Conservation (phyloP, 2,329 filamentous ascomycete species). For the Cladosporium sp. region DNA sequence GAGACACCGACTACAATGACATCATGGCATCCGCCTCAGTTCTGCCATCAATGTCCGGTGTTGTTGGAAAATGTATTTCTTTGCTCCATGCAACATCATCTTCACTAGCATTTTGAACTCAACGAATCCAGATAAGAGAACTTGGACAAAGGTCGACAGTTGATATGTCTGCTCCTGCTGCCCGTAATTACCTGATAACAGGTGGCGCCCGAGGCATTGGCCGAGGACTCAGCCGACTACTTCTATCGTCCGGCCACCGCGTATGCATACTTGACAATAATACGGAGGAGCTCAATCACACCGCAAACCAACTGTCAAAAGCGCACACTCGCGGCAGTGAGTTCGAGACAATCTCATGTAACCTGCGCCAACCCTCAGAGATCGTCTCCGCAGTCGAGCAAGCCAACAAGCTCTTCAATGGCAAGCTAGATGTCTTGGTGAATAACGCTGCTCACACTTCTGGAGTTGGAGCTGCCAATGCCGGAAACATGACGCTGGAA, state of each 20-base stretch:
- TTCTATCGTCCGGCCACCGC: slow-evolving; percentile 37
- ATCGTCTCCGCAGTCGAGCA: slow-evolving; percentile 28
- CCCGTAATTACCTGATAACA: slow-evolving; percentile 34
- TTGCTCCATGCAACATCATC: no score
- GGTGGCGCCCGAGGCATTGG: slow-evolving; percentile 37
- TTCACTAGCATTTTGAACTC: no score
- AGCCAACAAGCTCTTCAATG: slow-evolving; percentile 33
- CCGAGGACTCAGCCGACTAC: slow-evolving; percentile 34
- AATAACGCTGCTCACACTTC: slow-evolving; percentile 42
- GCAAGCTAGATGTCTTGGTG: slow-evolving; percentile 38
- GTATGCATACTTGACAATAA: slow-evolving; percentile 41
- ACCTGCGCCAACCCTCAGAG: slow-evolving; percentile 26
- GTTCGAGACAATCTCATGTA: slow-evolving; percentile 22
- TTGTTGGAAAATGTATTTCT: neutral
- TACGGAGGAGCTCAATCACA: slow-evolving; percentile 36
- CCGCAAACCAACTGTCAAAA: slow-evolving; percentile 24
- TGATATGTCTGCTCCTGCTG: slow-evolving; percentile 2
- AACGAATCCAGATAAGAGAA: no score
- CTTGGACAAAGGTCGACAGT: no score
- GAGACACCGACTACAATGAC: no score
- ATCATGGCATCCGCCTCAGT: neutral
- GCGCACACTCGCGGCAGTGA: slow-evolving; percentile 15
- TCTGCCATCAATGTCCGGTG: neutral
- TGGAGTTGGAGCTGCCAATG: slow-evolving; percentile 29
- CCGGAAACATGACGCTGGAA: slow-evolving; percentile 34